These are phyloP conservation scores for barley (Hordeum vulgare) DNA, from an alignment of 176 grass and related monocot species.

Conservation along the genomic window DNA sequence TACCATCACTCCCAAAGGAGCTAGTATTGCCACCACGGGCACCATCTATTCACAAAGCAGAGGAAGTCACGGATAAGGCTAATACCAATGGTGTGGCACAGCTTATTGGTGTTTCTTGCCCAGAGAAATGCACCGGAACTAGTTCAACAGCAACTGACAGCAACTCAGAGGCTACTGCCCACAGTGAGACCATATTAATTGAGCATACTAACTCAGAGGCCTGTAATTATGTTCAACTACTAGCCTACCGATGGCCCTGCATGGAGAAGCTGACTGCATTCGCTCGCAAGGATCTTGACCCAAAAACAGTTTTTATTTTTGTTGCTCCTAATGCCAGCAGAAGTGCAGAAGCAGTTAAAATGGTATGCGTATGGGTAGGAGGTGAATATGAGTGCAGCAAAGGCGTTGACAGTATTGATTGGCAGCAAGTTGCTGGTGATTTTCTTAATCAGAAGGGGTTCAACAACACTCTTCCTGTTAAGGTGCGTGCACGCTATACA, in stretches of 20 bases:
- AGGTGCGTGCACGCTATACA: slow-evolving; percentile 39
- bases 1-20: slow-evolving; percentile 67
- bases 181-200: slow-evolving; percentile 19
- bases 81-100: slow-evolving; percentile 38
- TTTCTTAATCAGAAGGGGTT: slow-evolving; percentile 61
- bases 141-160: slow-evolving; percentile 16
- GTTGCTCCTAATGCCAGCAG: slow-evolving; percentile 47
- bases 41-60: slow-evolving; percentile 32
- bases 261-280: slow-evolving; percentile 68
- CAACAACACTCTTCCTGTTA: slow-evolving; percentile 48
- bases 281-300: slow-evolving; percentile 57
- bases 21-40: slow-evolving; percentile 47
- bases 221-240: neutral
- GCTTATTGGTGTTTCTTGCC: slow-evolving; percentile 11
- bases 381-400: slow-evolving; percentile 44
- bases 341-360: slow-evolving; percentile 41
- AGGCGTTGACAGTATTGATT: slow-evolving; percentile 49
- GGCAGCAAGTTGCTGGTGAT: slow-evolving; percentile 53
- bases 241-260: slow-evolving; percentile 74
- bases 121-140: slow-evolving; percentile 20
- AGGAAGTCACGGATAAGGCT: slow-evolving; percentile 35
- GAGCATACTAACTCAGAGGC: slow-evolving; percentile 29
- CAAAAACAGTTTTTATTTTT: slow-evolving; percentile 80
- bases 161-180: slow-evolving; percentile 24
- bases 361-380: slow-evolving; percentile 68